phyloP scores from a whole-genome alignment of 2,329 filamentous ascomycete genomes.

The Pseudofabraea citricarpa region DNA sequence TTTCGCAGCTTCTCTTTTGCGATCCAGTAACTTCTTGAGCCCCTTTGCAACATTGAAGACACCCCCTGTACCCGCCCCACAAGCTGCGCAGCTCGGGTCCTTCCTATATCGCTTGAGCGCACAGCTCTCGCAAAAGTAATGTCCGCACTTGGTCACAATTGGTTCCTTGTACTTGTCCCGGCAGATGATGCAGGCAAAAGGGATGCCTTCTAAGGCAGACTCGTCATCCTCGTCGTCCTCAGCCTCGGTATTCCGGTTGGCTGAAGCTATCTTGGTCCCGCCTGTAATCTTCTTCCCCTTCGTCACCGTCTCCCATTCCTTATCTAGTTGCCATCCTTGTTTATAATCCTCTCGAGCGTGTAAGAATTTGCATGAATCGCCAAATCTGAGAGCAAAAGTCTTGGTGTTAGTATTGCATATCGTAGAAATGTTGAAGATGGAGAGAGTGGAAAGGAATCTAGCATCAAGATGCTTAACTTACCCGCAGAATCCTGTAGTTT shows the following conservation, averaged over 20 bases:
- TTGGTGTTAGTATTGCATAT: too few relatives aligned
- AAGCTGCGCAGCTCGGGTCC: slow-evolving; percentile 81
- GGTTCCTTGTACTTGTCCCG: slow-evolving; percentile 48
- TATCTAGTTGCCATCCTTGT: slow-evolving; percentile 92
- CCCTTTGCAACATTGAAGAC: slow-evolving; percentile 88
- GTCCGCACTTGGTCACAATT: slow-evolving; percentile 83
- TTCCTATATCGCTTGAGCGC: slow-evolving; percentile 82
- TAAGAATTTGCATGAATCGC: slow-evolving; percentile 68
- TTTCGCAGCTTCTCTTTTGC: slow-evolving; percentile 53
- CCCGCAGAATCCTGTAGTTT: slow-evolving; percentile 60
- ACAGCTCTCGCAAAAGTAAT: slow-evolving; percentile 94
- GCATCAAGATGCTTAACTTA: too few relatives aligned
- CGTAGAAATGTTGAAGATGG: too few relatives aligned
- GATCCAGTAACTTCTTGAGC: slow-evolving; percentile 69
- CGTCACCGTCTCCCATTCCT: slow-evolving; percentile 84
- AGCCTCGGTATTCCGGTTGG: slow-evolving; percentile 27
- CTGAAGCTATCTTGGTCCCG: slow-evolving; percentile 42
- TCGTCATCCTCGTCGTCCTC: slow-evolving; percentile 41
- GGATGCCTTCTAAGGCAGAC: slow-evolving; percentile 26
- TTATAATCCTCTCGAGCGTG: slow-evolving; percentile 77
- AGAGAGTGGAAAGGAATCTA: too few relatives aligned
- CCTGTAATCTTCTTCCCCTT: slow-evolving; percentile 62
- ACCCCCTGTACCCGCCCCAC: slow-evolving; percentile 77
- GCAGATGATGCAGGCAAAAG: slow-evolving; percentile 30
- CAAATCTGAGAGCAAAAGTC: too few relatives aligned